Evolutionary conservation across 257 asterid species (phyloP).

Genomic region (Solanum okadae): DNA sequence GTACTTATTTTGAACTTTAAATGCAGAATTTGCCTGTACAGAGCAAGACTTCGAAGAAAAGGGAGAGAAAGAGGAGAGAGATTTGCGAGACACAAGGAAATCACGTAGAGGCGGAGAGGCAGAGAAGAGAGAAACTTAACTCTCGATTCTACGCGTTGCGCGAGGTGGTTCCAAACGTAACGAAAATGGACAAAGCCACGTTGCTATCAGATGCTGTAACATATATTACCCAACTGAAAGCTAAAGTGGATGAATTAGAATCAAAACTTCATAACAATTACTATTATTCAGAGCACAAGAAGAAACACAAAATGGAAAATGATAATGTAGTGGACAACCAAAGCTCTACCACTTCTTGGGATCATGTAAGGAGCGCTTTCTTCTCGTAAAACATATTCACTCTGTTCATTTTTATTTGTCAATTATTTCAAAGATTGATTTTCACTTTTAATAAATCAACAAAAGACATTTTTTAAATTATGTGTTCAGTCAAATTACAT

Average conservation of each 20-base stretch:
- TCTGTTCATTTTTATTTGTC: no score
- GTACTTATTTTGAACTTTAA: not conserved
- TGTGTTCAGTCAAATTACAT: no score
- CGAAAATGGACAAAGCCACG: constrained; percentile 75
- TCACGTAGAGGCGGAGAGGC: constrained; percentile 87
- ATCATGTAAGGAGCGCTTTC: not conserved
- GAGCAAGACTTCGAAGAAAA: constrained; percentile 10
- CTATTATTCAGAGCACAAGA: constrained; percentile 13
- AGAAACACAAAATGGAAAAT: not conserved
- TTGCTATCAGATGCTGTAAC: constrained; percentile 67
- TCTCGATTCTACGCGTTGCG: constrained; percentile 68
- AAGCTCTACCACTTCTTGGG: constrained; percentile 14
- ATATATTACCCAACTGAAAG: constrained; percentile 52
- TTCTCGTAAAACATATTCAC: not conserved
- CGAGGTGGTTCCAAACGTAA: constrained; percentile 73
- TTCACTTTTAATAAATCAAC: no score
- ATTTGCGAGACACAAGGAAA: constrained; percentile 26
- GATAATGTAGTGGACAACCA: constrained; percentile 17
- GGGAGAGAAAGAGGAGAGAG: constrained; percentile 43
- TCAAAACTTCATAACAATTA: not conserved
- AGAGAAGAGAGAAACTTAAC: constrained; percentile 86
- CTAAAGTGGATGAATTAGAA: constrained; percentile 48
- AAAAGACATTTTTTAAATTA: no score
- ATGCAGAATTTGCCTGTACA: not conserved
- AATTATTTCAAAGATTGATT: no score